Base-by-base conservation (phyloP, 2,329 filamentous ascomycete species). In the Alternaria sp. region DNA sequence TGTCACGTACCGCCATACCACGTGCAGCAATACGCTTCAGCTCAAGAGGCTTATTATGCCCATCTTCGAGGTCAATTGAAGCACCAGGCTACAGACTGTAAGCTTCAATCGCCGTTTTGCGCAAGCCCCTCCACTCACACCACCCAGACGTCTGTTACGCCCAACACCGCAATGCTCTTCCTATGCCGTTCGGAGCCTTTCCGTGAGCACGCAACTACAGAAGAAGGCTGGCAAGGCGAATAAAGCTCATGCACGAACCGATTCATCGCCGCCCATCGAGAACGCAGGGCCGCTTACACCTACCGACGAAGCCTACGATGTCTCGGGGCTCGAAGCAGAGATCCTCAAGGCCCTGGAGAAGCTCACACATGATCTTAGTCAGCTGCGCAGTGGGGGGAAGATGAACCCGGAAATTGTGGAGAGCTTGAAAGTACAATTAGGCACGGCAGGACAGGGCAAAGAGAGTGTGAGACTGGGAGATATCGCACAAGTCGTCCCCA, bases 401-500 rank as follows among this genome's bases (percentile, higher is more conserved):
- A 83, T 89, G 70, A 89, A 88, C 61, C 84, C 86, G 0, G 84
- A 87, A 46, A 73, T 84, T 2, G 79, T 91, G 29, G 88, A 90
- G 74, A 79, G 76, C 21, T 67, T 91, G 52, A 82, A 83, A 36
- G 88, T 91, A n/a, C 79, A 83, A 49, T 68, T 88, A 46, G 81
- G 88, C 56, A 79, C 77, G 46, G 72, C 69, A 31, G 66, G 69
- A 54, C 71, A 69, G n/a, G 71, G 69, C 39, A 85, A 83, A 58
- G 79, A 84, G 58, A 84, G 77, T 2, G 80, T 85, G 48, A 81
- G 79, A 61, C 67, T 91, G 50, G 82, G 83, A 9, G 88, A 90
- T 70, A 70, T 91, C 56, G 88, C 88, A 3, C 88, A 90, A 70
- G 86, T 91, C 14, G 80, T 90, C 37, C 86, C 87, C 0, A 87